These are phyloP conservation scores for Fragosphaeria purpurea DNA, from an alignment of 2,329 filamentous ascomycete genomes.

Conservation along the genomic window DNA sequence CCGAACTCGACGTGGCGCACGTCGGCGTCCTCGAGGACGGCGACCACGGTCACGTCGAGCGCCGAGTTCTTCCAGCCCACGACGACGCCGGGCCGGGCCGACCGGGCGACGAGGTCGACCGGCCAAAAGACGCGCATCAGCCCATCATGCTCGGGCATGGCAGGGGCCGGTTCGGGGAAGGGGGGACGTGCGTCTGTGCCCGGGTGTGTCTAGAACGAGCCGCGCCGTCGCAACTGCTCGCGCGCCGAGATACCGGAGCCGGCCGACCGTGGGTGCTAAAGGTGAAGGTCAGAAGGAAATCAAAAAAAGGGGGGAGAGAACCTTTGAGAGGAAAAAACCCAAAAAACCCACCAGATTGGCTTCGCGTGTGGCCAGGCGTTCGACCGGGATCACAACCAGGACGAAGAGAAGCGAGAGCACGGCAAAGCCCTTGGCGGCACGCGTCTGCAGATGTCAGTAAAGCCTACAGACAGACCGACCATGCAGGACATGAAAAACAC, in stretches of 20 bases:
- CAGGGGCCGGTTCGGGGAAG: conserved; percentile 31
- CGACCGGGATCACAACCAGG: conserved; percentile 71
- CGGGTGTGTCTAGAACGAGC: conserved; percentile 63
- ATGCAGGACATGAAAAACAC: no score
- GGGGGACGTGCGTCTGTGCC: conserved; percentile 9
- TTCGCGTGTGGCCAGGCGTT: conserved; percentile 72
- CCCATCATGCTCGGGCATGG: conserved; percentile 69
- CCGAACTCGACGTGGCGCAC: conserved; percentile 77
- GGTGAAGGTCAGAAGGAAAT: not conserved
- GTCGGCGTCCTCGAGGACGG: conserved; percentile 85
- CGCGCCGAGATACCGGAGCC: conserved; percentile 81
- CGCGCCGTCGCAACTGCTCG: conserved; percentile 86
- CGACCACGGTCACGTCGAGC: conserved; percentile 80
- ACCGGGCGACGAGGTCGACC: conserved; percentile 60
- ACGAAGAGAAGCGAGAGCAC: conserved; percentile 78
- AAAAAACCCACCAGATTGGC: conserved; percentile 62
- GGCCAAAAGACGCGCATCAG: conserved; percentile 99
- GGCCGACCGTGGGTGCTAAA: conserved; percentile 69
- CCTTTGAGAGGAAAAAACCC: not conserved
- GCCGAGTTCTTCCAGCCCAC: conserved; percentile 94
- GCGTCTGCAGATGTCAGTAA: conserved; percentile 44
- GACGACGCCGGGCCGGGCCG: conserved; percentile 68
- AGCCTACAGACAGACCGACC: not conserved
- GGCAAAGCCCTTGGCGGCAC: conserved; percentile 76
- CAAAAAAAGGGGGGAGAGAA: no score